These are phyloP conservation scores for Striga hermonthica DNA, from an alignment of 305 asterid species.

Conservation along the genomic window DNA sequence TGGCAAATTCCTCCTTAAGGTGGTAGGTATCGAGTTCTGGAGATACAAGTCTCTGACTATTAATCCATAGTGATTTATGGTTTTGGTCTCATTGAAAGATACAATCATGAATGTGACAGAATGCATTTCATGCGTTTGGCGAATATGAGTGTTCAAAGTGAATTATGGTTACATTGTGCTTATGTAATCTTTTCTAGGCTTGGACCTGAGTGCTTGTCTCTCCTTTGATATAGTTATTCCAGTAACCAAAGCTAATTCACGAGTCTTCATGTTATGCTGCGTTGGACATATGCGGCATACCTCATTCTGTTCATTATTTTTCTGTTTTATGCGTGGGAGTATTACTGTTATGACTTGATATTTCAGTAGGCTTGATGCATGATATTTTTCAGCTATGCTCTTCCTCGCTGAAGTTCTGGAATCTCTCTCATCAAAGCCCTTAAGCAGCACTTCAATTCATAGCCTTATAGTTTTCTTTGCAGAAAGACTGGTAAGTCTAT, in stretches of 20 bases:
- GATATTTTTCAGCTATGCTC: slow-evolving; percentile 61
- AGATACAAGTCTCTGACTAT: too few relatives aligned
- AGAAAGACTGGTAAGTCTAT: slow-evolving; percentile 74
- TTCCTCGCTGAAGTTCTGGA: slow-evolving; percentile 73
- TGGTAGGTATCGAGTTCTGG: background rate
- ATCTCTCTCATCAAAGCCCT: slow-evolving; percentile 52
- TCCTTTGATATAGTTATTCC: background rate
- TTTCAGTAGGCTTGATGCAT: slow-evolving; percentile 15
- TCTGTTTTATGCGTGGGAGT: too few relatives aligned
- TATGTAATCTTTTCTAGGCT: slow-evolving; percentile 6
- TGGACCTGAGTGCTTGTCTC: slow-evolving; percentile 2
- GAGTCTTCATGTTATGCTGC: background rate
- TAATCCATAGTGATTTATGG: background rate
- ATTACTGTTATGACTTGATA: background rate
- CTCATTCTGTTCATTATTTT: too few relatives aligned
- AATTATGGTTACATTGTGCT: slow-evolving; percentile 9
- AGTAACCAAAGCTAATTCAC: slow-evolving; percentile 5
- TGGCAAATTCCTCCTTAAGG: background rate
- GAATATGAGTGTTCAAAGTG: slow-evolving; percentile 1
- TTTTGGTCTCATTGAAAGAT: slow-evolving; percentile 10
- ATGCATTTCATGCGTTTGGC: too few relatives aligned
- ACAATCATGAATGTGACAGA: too few relatives aligned
- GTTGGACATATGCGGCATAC: slow-evolving; percentile 15
- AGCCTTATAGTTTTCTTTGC: slow-evolving; percentile 79
- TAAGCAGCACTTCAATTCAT: slow-evolving; percentile 55